Conservation (phyloP, 1,139 yeast species). For the Yarrowia galli region DNA sequence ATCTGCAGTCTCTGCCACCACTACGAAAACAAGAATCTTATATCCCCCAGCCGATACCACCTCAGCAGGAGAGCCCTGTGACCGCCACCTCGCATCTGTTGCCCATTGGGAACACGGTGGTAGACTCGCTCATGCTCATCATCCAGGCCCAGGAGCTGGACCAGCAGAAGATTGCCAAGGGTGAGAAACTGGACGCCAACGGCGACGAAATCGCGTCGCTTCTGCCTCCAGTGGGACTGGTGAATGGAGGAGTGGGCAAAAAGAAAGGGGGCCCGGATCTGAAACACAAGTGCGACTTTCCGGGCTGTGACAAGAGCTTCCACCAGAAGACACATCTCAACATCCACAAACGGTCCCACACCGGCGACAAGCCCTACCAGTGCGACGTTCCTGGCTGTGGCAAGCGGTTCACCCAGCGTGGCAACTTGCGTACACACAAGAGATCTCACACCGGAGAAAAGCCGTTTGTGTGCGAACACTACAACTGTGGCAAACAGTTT, state of each 20-base stretch:
- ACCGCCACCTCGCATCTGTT: constrained; percentile 54
- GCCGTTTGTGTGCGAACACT: constrained; percentile 75
- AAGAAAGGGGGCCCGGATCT: constrained; percentile 53
- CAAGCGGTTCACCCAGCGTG: constrained; percentile 89
- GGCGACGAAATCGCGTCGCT: constrained; percentile 50
- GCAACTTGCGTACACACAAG: constrained; percentile 84
- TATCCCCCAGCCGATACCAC: constrained; percentile 25
- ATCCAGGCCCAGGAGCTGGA: constrained; percentile 87
- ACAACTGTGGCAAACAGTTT: constrained; percentile 68
- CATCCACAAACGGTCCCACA: constrained; percentile 85
- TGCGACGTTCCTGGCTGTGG: constrained; percentile 68
- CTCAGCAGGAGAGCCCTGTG: background rate
- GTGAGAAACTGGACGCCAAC: constrained; percentile 43
- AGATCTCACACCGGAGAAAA: constrained; percentile 88
- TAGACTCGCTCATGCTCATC: constrained; percentile 87
- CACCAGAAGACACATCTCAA: constrained; percentile 93
- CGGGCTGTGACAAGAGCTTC: constrained; percentile 72
- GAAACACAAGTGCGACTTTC: constrained; percentile 69
- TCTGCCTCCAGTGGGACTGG: constrained; percentile 68
- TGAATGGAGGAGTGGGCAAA: constrained; percentile 86
- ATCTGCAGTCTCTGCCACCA: constrained; percentile 3
- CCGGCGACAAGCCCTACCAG: constrained; percentile 70
- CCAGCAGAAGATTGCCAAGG: constrained; percentile 50
- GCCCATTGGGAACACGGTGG: constrained; percentile 81
- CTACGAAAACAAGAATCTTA: background rate